Percentiles rank a stretch among this genome's conserved stretches.
These are phyloP conservation scores for Yamadazyma nakazawae DNA, from an alignment of 805 yeast genomes.

Conservation along the genomic window DNA sequence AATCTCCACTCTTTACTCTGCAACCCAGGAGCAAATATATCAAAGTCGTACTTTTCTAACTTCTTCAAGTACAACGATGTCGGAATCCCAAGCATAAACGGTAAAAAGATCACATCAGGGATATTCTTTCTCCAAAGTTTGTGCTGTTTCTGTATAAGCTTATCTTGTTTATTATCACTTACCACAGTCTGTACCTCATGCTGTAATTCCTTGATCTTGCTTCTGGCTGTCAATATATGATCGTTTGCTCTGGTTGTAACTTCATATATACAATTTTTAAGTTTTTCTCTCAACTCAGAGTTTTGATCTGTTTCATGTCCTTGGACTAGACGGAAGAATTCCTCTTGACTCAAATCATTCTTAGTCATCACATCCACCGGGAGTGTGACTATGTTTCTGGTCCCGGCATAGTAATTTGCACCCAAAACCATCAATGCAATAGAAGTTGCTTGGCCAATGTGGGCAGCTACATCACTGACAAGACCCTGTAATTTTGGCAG, in stretches of 20 bases:
- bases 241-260: conserved; percentile 77
- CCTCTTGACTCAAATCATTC: conserved; percentile 60
- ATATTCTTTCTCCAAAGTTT: conserved; percentile 43
- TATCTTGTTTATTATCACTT: conserved; percentile 20
- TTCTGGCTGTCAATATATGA: conserved; percentile 66
- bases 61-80: conserved; percentile 56
- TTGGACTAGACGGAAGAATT: conserved; percentile 46
- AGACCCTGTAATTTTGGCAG: conserved; percentile 41
- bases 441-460: conserved; percentile 78
- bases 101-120: conserved; percentile 65
- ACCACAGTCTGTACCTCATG: conserved; percentile 33
- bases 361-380: conserved; percentile 61
- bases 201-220: conserved; percentile 43
- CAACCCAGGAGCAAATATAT: conserved; percentile 46
- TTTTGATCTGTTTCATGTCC: conserved; percentile 35
- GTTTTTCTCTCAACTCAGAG: conserved; percentile 29
- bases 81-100: conserved; percentile 67
- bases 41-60: conserved; percentile 64
- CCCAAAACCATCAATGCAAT: conserved; percentile 64
- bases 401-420: conserved; percentile 51
- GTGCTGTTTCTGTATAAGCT: conserved; percentile 22
- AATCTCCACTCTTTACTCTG: conserved; percentile 59
- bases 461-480: conserved; percentile 66
- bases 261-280: conserved; percentile 62
- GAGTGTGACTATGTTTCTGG: conserved; percentile 50